Conservation (phyloP, 768 basidiomycete genomes). For the Postia placenta region DNA sequence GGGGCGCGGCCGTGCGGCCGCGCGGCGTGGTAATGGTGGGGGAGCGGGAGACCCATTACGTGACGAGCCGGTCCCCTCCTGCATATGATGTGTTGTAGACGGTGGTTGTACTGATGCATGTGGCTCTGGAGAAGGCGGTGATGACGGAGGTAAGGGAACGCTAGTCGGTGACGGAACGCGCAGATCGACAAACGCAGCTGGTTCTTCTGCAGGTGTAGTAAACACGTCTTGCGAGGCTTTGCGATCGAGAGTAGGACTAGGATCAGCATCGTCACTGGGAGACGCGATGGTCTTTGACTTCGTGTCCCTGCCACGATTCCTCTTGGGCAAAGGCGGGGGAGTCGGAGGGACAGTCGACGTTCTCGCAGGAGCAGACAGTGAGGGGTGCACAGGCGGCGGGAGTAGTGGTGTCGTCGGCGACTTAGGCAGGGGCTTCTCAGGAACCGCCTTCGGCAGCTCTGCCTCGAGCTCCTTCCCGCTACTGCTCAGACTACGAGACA, state of each 20-base stretch:
- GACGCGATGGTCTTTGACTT: not conserved
- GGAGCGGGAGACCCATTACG: conserved; percentile 30
- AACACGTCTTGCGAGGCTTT: conserved; percentile 16
- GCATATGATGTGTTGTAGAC: too few relatives aligned
- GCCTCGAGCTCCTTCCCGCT: conserved; percentile 9
- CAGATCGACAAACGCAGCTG: conserved; percentile 3
- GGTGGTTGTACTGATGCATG: not conserved
- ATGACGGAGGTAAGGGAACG: conserved; percentile 16
- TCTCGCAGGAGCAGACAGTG: conserved; percentile 8
- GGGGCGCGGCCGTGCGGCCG: conserved; percentile 46
- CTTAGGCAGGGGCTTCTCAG: conserved; percentile 15
- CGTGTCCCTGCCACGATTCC: conserved; percentile 9
- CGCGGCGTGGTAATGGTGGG: conserved; percentile 64
- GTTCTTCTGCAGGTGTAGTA: conserved; percentile 20
- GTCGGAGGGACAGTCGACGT: conserved; percentile 24
- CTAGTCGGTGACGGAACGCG: conserved; percentile 9
- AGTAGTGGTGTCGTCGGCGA: conserved; percentile 10
- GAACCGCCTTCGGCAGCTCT: conserved; percentile 8
- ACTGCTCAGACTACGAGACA: conserved; percentile 22
- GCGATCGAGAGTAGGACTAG: conserved; percentile 8
- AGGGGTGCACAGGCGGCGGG: conserved; percentile 15
- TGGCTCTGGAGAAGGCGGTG: conserved; percentile 11
- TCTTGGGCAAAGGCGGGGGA: conserved; percentile 26
- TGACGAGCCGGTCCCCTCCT: too few relatives aligned
- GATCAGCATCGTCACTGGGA: not conserved